These are phyloP conservation scores for Juncus inflexus DNA, from an alignment of 176 grass and related monocot species.

Conservation along the genomic window DNA sequence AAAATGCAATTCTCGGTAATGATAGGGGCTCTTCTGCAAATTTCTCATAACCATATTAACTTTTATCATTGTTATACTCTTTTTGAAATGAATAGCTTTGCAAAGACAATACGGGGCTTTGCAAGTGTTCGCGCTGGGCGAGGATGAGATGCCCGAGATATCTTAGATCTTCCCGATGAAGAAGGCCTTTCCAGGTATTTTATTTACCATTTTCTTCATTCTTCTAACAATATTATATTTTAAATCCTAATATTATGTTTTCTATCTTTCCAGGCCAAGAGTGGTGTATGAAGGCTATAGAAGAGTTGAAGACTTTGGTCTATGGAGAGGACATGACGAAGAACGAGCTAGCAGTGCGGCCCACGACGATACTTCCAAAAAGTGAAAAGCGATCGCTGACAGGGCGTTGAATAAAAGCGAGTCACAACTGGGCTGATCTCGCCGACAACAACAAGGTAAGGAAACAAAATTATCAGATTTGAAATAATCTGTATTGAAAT, in stretches of 20 bases:
- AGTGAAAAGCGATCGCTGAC: conserved; percentile 66
- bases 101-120: conserved; percentile 93
- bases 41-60: conserved; percentile 4
- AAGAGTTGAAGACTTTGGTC: conserved; percentile 71
- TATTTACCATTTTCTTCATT: too few species aligned
- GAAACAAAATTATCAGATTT: too few species aligned
- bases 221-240: neutral
- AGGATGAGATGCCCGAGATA: conserved; percentile 90
- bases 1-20: neutral
- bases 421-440: conserved; percentile 73
- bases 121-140: conserved; percentile 84
- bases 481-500: too few species aligned
- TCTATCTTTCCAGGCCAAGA: too few species aligned
- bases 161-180: conserved; percentile 84
- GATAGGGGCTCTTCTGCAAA: too few species aligned
- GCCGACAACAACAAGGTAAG: conserved; percentile 79
- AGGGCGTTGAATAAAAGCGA: conserved; percentile 40
- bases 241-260: too few species aligned
- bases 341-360: conserved; percentile 47
- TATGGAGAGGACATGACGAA: conserved; percentile 90
- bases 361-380: conserved; percentile 46
- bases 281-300: conserved; percentile 58
- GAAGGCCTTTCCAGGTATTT: conserved; percentile 75
- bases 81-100: conserved; percentile 67
- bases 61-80: too few species aligned